Base-by-base conservation (phyloP, 2,329 filamentous ascomycete species). In the Stemphylium lycopersici region DNA sequence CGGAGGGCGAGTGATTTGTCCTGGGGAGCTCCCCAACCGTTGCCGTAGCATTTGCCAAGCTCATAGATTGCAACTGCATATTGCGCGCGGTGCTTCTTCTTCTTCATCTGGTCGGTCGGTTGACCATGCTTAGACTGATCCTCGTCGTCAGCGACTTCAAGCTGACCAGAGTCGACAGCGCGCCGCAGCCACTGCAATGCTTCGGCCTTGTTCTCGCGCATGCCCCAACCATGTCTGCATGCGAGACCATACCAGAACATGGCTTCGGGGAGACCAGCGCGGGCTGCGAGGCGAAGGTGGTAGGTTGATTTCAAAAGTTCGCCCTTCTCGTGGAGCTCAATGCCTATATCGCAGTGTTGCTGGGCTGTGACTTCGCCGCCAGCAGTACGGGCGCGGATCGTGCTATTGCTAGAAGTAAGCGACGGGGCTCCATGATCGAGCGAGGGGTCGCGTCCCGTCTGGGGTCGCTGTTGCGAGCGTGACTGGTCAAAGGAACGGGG, bases 171-270 rank as follows among this genome's bases (percentile, higher is more conserved):
- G 68, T 97, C 91, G 7, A 95, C 92, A 3, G 95, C 95, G 72
- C 93, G 95, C 40, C 91, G 87, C 52, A 99, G 80, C 95, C 95
- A 99, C 65, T 89, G 84, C 0, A 98, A 90, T 6, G 91, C 95
- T 76, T 99, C 95, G 42, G 84, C 84, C 69, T 91, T 91, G 73
- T 96, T 97, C 6, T 91, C 85, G 8, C 93, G 88, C 91, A 98
- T 97, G 15, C 95, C 95, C 95, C 95, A 99, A 43, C 95, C 95
- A 71, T 99, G 95, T 44, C 95, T 86, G 71, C 93, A 98, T 10
- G 95, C 95, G 32, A 99, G 83, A 4, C 93, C 95, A 74, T 97
- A 99, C 29, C 98, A 82, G 11, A 99, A 84, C 95, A 99, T 99
- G 18, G 89, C 95, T 0, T 93, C 96, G 0, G 95, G 90, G 53